Evolutionary conservation across 805 yeast species (phyloP).

Genomic region (Cyberlindnera lachancei): DNA sequence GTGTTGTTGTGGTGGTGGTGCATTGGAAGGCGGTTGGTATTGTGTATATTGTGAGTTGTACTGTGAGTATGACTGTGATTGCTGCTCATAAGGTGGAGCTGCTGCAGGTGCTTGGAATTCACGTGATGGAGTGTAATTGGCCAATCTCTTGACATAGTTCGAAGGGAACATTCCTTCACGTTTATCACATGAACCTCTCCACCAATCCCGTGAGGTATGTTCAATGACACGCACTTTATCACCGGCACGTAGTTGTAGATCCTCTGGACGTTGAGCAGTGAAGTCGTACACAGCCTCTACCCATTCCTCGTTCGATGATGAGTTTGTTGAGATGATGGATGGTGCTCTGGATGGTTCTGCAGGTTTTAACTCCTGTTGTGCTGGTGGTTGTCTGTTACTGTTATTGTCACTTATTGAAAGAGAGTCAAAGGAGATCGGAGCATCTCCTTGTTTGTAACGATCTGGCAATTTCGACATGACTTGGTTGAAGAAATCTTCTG

Average conservation of each 20-base stretch:
- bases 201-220: slow-evolving; percentile 81
- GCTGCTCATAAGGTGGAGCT: slow-evolving; percentile 12
- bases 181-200: slow-evolving; percentile 64
- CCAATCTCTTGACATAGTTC: slow-evolving; percentile 55
- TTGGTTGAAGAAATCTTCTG: slow-evolving; percentile 44
- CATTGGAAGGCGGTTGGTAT: slow-evolving; percentile 35
- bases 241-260: slow-evolving; percentile 56
- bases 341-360: slow-evolving; percentile 10
- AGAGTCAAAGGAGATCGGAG: slow-evolving; percentile 34
- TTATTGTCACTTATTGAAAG: slow-evolving; percentile 9
- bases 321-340: slow-evolving; percentile 14
- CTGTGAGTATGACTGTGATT: slow-evolving; percentile 10
- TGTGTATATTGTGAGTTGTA: slow-evolving; percentile 17
- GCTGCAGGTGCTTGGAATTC: slow-evolving; percentile 2
- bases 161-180: slow-evolving; percentile 82
- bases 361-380: slow-evolving; percentile 5
- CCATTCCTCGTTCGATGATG: slow-evolving; percentile 27
- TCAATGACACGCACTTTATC: slow-evolving; percentile 65
- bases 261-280: slow-evolving; percentile 68
- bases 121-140: slow-evolving; percentile 3
- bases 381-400: slow-evolving; percentile 4
- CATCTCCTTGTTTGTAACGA: slow-evolving; percentile 43
- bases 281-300: slow-evolving; percentile 73
- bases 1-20: slow-evolving; percentile 17
- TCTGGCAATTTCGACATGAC: slow-evolving; percentile 48